A percentile compares a stretch with the other conserved stretches of the same genome.
phyloP scores from a whole-genome alignment of 192 early-diverging fungal species.

The Piromyces finnis region DNA sequence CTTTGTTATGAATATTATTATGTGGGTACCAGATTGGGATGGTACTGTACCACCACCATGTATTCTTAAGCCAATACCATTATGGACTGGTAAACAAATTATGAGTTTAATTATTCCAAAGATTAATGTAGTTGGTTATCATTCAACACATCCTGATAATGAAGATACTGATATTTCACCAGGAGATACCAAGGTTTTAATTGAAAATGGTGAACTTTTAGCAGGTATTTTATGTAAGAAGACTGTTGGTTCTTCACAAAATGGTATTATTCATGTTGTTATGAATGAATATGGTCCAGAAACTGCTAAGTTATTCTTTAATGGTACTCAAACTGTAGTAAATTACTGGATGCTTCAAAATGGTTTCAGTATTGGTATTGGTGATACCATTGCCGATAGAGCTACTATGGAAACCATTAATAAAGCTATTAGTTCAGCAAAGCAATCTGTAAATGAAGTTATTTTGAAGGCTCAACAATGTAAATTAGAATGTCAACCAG shows the following conservation, averaged over 20 bases:
- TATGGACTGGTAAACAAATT: constrained; percentile 98
- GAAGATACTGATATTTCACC: constrained; percentile 62
- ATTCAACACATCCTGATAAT: constrained; percentile 60
- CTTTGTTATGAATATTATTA: constrained; percentile 85
- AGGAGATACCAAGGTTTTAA: constrained; percentile 75
- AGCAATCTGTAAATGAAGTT: constrained; percentile 55
- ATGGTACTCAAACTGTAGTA: constrained; percentile 76
- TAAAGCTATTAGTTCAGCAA: constrained; percentile 51
- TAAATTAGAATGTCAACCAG: constrained; percentile 64
- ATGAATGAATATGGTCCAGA: constrained; percentile 85
- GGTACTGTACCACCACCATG: constrained; percentile 80
- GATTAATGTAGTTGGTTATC: constrained; percentile 71
- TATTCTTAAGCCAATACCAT: constrained; percentile 84
- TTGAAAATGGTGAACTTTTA: constrained; percentile 82
- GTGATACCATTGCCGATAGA: constrained; percentile 86
- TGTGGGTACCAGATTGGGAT: constrained; percentile 95
- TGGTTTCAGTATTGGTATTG: constrained; percentile 93
- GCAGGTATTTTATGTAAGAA: constrained; percentile 90
- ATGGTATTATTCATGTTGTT: constrained; percentile 85
- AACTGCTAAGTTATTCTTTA: constrained; percentile 73
- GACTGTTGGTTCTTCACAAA: constrained; percentile 70
- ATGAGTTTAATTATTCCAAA: constrained; percentile 79
- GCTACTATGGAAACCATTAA: constrained; percentile 63
- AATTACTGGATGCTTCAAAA: constrained; percentile 91
- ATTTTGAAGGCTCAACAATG: constrained; percentile 70